phyloP scores from a whole-genome alignment of 2,329 filamentous ascomycete genomes.

The Aureobasidium sp. region DNA sequence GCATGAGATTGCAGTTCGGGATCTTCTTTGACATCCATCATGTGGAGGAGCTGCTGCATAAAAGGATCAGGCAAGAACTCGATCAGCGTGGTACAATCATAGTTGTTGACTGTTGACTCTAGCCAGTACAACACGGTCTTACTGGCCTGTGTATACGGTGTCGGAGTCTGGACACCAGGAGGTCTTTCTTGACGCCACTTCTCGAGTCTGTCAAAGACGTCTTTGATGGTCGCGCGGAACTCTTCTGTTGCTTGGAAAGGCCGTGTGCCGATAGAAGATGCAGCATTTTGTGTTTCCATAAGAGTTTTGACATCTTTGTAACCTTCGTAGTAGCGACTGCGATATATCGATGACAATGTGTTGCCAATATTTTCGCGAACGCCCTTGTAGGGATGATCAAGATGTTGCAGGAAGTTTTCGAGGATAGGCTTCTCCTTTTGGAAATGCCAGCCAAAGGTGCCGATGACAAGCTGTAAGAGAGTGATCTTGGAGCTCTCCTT shows the following conservation, averaged over 20 bases:
- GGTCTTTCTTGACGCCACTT: slow-evolving; percentile 76
- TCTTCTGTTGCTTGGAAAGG: slow-evolving; percentile 73
- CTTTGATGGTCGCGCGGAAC: slow-evolving; percentile 60
- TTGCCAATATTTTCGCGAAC: slow-evolving; percentile 91
- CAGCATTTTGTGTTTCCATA: slow-evolving; percentile 66
- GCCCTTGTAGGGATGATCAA: slow-evolving; percentile 96
- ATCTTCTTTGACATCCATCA: slow-evolving; percentile 99
- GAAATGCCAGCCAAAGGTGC: slow-evolving; percentile 93
- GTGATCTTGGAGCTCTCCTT: slow-evolving; percentile 97
- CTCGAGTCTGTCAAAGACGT: slow-evolving; percentile 72
- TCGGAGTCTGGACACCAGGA: slow-evolving; percentile 85
- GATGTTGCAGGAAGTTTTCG: slow-evolving; percentile 77
- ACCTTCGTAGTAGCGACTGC: slow-evolving; percentile 88
- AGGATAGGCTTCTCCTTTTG: slow-evolving; percentile 80
- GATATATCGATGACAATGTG: slow-evolving; percentile 78
- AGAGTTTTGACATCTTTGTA: slow-evolving; percentile 71
- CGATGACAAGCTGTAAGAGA: slow-evolving; percentile 77
- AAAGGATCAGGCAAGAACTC: slow-evolving; percentile 85
- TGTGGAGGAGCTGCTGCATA: slow-evolving; percentile 88
- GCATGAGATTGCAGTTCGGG: slow-evolving; percentile 88
- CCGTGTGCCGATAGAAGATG: slow-evolving; percentile 73
- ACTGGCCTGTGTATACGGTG: slow-evolving; percentile 87
- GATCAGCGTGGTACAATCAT: slow-evolving; percentile 85
- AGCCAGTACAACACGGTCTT: slow-evolving; percentile 96
- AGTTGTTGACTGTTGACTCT: slow-evolving; percentile 79